Conservation (phyloP, 2,329 filamentous ascomycete genomes). For the Fusarium sp. region DNA sequence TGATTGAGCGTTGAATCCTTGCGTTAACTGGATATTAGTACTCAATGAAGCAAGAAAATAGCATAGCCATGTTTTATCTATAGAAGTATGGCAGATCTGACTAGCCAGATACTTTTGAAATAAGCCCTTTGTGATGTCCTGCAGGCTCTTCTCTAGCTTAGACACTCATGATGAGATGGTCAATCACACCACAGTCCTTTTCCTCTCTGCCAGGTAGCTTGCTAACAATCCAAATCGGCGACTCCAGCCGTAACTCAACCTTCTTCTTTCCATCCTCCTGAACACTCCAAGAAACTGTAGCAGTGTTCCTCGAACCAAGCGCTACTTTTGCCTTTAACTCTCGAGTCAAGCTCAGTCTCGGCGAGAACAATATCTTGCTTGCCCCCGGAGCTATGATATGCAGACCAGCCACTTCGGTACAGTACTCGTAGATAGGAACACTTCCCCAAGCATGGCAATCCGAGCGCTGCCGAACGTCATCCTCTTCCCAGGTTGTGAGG, state of each 20-base stretch:
- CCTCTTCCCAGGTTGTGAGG: neutral
- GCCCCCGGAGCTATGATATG: neutral
- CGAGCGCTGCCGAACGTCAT: neutral
- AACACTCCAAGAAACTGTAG: neutral
- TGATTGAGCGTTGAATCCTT: accelerated
- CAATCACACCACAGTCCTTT: neutral
- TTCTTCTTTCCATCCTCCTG: neutral
- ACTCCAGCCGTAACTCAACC: neutral
- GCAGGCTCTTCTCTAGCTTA: neutral
- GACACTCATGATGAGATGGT: neutral
- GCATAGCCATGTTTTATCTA: too few species aligned
- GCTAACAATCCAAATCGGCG: neutral
- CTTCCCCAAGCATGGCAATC: slow-evolving; percentile 5
- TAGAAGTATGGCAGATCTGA: too few species aligned
- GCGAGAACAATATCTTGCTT: neutral
- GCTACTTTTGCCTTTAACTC: neutral
- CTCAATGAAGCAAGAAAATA: too few species aligned
- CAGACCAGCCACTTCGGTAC: neutral
- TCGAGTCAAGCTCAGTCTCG: neutral
- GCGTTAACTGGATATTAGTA: too few species aligned
- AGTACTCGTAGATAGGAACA: neutral
- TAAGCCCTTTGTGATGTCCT: too few species aligned
- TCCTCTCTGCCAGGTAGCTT: neutral
- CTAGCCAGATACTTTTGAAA: too few species aligned
- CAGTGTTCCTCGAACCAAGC: neutral